Conservation (phyloP, 2,329 filamentous ascomycete genomes). For the Microdochium paspali region DNA sequence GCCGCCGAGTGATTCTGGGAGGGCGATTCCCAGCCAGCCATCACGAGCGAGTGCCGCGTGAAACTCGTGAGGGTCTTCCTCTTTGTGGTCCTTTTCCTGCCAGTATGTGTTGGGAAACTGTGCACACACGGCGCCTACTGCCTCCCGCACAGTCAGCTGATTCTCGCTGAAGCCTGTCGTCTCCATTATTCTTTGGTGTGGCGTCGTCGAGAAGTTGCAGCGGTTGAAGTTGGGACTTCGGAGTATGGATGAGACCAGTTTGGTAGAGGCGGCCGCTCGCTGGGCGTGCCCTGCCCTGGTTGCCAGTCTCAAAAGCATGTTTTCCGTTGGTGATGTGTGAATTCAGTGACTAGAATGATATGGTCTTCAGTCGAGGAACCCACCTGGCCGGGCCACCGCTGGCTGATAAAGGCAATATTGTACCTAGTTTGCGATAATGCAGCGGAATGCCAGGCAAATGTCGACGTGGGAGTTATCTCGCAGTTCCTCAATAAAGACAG, state of each 20-base stretch:
- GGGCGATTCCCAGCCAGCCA: conserved; percentile 74
- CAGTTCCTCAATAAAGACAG: no score
- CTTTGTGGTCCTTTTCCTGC: conserved; percentile 62
- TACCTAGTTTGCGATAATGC: no score
- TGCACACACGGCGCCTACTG: conserved; percentile 58
- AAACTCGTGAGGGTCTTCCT: conserved; percentile 64
- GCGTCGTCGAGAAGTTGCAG: conserved; percentile 25
- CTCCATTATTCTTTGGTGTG: conserved; percentile 50
- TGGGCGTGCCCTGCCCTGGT: background rate
- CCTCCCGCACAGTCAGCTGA: conserved; percentile 63
- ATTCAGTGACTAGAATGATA: no score
- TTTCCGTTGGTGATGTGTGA: no score
- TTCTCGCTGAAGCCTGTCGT: conserved; percentile 62
- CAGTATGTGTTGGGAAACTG: conserved; percentile 69
- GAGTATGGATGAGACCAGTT: background rate
- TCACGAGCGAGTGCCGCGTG: conserved; percentile 65
- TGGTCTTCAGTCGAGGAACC: no score
- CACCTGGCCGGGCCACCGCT: no score
- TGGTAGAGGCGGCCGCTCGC: background rate
- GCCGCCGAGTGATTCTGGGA: conserved; percentile 67
- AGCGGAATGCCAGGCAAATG: no score
- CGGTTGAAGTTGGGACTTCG: background rate
- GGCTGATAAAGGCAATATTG: no score
- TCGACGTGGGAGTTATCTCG: no score
- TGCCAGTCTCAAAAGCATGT: no score